Evolutionary conservation across 2,329 filamentous ascomycete genomes (phyloP).

Genomic region (Calonectria naviculata): DNA sequence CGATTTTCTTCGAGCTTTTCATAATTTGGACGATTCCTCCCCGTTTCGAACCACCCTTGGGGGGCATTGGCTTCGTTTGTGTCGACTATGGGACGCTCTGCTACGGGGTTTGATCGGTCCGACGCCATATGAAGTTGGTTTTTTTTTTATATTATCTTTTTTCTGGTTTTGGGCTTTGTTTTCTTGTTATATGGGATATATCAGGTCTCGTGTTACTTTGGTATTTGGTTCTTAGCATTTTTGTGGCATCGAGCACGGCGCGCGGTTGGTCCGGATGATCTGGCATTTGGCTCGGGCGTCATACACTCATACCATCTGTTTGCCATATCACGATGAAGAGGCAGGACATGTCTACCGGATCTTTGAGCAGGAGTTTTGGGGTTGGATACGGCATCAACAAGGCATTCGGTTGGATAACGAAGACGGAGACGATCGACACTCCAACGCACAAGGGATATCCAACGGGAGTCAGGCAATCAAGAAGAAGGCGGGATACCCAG

Average conservation of each 20-base stretch:
- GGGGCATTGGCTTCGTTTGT: not conserved
- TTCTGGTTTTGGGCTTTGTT: conserved; percentile 15
- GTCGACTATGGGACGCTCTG: not conserved
- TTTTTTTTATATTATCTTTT: conserved; percentile 15
- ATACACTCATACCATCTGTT: conserved; percentile 14
- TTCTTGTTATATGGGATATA: conserved; percentile 18
- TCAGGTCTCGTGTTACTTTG: conserved; percentile 2
- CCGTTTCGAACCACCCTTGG: not conserved
- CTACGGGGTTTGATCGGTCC: not conserved
- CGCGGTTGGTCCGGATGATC: conserved; percentile 13
- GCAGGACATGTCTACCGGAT: conserved; percentile 4
- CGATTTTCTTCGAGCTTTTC: not conserved
- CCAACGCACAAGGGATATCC: conserved; percentile 8
- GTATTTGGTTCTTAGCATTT: conserved; percentile 6
- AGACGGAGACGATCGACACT: not conserved
- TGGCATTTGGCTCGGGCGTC: conserved; percentile 19
- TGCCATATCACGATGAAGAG: conserved; percentile 7
- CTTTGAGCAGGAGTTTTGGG: conserved; percentile 18
- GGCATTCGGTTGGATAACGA: conserved; percentile 11
- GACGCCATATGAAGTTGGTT: not conserved
- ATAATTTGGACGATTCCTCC: not conserved
- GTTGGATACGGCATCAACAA: conserved; percentile 10
- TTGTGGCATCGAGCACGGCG: conserved; percentile 26
- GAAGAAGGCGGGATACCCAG: not conserved
- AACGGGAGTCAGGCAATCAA: not conserved